Base-by-base conservation (phyloP, 345 rosid genomes). In the Gossypium turneri region DNA sequence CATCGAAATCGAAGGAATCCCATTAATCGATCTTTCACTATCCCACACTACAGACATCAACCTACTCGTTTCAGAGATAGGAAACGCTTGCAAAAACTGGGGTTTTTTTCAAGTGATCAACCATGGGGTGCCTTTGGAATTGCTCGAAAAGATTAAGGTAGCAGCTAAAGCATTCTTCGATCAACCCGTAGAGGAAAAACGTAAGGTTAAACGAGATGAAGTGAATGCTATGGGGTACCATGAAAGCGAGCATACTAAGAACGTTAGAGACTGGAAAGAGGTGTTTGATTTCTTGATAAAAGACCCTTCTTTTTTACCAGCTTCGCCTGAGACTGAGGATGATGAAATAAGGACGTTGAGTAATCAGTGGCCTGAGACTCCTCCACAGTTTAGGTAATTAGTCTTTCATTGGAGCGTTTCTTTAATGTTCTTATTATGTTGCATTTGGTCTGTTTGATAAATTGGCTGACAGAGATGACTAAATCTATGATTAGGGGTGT, bases 211-310 rank as follows among this genome's bases (percentile, higher is more conserved):
- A 78, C 81, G 97, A 73, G 93, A 83, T 61, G 94, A 90, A 79
- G 84, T 87, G 64, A 72, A 85, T 58, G 89, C 90, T 15, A 81
- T 86, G 90, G 98, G 98, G 2, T 94, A 82, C 60, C 73, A 89
- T 81, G 94, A 94, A 53, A 75, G 85, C 15, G 97, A 94, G 74
- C 97, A 90, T 75, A 94, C 98, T 9, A 94, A 94, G 80, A 94
- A 92, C 78, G 90, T 94, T 78, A 84, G 92, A 73, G 97, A 94
- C 61, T 94, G 98, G 98, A 94, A 90, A 79, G 97, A 94, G 68
- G 84, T 92, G 5, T 89, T 92, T 57, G 98, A 94, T 60, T 88
- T 86, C 51, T 64, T 83, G 57, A 81, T 85, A 73, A 76, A 85
- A 17, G 97, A 88, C 41, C 89, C 94, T 2, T 85, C 89, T 4